Evolutionary conservation across 495 filamentous ascomycete species (phyloP), one percentile per base, ranked within the genome.

Genomic region (Talaromyces wortmannii): DNA sequence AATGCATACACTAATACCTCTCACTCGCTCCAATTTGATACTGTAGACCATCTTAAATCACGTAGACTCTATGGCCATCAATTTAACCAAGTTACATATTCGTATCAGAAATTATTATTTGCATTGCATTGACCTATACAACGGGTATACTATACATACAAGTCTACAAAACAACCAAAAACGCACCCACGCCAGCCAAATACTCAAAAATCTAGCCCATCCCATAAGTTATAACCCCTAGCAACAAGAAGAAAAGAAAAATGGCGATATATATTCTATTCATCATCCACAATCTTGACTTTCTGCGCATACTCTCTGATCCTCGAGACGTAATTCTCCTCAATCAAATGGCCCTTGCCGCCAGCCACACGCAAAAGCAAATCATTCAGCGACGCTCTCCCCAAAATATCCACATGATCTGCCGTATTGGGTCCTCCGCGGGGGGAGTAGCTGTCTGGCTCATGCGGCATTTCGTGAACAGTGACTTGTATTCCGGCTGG

Each of bases 361-460:
- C 89, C 91, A 0, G 89, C 94, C 12, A 98, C 88, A 30, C 87
- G 78, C 52, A 98, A 72, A 45, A 98, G 88, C 17, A 96, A 72
- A 66, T 97, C 95, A 61, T 97, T 98, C 8, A 98, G 80, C 5
- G 83, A 91, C 57, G 89, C 81, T 5, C 94, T 77, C 11, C 94
- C 94, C 15, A 98, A 75, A 53, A 98, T 97, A 67, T 98, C 94
- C 33, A 98, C 94, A 63, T 98, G 94, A 69, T 98, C 94, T 2
- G 90, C 84, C 36, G 94, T 97, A 62, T 96, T 97, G 11, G 92
- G 94, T 0, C 94, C 94, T 45, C 94, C 94, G 11, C 94, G 75
- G 0, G 95, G 90, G 56, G 84, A 89, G 68, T 97, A 97, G 18
- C 90, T 74, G 55, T 96, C 91, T 0, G 94, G 94, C 66, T 97